Evolutionary conservation across 768 basidiomycete genomes (phyloP), one percentile per base, ranked within the genome.

Genomic region (Serendipita vermifera): DNA sequence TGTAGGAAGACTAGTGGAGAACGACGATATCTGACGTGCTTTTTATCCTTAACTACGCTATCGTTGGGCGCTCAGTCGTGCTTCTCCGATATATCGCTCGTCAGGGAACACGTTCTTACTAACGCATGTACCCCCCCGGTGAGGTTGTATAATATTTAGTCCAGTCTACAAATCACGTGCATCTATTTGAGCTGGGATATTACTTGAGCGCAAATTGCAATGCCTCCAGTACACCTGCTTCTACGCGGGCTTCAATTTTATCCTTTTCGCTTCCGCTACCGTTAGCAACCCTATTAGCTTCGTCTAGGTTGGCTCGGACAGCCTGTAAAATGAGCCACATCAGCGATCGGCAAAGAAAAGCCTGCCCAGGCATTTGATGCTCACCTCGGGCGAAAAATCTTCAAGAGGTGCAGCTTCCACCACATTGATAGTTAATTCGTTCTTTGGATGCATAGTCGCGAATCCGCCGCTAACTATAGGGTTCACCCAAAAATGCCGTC

Each of bases 371-470:
- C 33, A n/a, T 33, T 17, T 33, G 55, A 24, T 35, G 66, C 77
- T 57, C 61, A 94, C 94, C 78, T 97, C 96, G 20, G 77, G 63
- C 0, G 93, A 94, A 74, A 97, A 94, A 36, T 82, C 75, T 56
- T 93, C 91, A 35, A 98, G 73, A 20, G 90, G 83, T 57, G 92
- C 93, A 59, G 87, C 96, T 75, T 99, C 96, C 41, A 99, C 83
- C 58, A 85, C 91, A 72, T 98, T 99, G 68, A 99, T 86, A 36
- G 96, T 98, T 59, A 98, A 74, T 62, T 80, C 83, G 78, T 97
- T 99, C 73, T 93, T 91, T 33, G 91, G 90, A 71, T 99, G 96
- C 36, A 99, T 88, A 58, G 87, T 97, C 55, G 96, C 93, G 69
- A 99, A 97, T 55, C 96, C 96, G 57, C 90, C 85, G 55, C 93